Evolutionary conservation across 208 protist species (phyloP).

Genomic region (Naegleria lovaniensis): DNA sequence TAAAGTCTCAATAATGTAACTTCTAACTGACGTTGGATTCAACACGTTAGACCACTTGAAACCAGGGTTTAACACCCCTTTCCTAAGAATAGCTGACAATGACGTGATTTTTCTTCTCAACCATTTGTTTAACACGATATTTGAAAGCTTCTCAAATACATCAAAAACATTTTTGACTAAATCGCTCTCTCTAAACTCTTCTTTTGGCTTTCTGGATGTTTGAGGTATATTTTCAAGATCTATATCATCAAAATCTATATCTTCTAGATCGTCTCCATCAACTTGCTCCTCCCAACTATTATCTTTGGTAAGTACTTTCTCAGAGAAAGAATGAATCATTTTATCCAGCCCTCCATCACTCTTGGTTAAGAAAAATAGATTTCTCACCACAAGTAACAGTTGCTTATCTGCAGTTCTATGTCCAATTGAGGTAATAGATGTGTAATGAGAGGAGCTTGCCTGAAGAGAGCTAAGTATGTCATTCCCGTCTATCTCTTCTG

Average conservation of each 20-base stretch:
- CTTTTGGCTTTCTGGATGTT: not conserved
- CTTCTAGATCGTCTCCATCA: not conserved
- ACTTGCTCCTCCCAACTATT: not conserved
- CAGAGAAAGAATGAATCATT: not conserved
- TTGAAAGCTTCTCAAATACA: not conserved
- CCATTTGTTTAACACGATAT: not conserved
- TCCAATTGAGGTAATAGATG: not conserved
- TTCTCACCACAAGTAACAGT: not conserved
- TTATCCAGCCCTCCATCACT: not conserved
- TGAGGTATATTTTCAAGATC: not conserved
- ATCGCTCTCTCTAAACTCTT: not conserved
- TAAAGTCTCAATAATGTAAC: not conserved
- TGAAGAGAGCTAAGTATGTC: not conserved
- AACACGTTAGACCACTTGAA: not conserved
- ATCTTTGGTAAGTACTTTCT: not conserved
- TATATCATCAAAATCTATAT: not conserved
- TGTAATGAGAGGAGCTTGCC: not conserved
- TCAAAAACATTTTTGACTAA: not conserved
- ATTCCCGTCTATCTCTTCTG: not conserved
- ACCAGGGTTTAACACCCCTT: not conserved
- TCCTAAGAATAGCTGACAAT: not conserved
- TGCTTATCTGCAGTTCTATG: not conserved
- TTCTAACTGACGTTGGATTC: not conserved
- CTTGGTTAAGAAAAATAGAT: not conserved
- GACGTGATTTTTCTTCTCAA: not conserved